Evolutionary conservation across 2,329 filamentous ascomycete species (phyloP), one percentile per base, ranked within the genome.

Genomic region (Hymenoscyphus salicellus): DNA sequence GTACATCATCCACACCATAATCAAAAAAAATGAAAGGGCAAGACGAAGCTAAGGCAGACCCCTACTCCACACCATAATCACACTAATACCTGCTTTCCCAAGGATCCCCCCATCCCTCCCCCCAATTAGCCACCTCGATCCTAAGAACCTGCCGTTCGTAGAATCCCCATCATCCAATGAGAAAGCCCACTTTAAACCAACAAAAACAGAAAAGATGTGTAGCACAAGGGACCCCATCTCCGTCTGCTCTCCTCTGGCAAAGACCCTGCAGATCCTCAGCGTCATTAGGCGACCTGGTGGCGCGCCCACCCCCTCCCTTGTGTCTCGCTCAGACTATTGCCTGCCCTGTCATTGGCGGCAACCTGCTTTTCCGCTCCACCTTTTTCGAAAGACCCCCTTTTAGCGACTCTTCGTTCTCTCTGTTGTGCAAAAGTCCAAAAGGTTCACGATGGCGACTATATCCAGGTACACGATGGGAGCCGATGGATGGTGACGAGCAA

Each of bases 241-340:
- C 55, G 5, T 14, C 14, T n/a, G 7, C 11, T 2, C 23, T 16
- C 26, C 16, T 56, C 23, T 11, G 17, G 56, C n/a, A 20, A 41
- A 38, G 56, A 58, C 56, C 26, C 58, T 60, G 58, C 38, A 17
- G 58, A 60, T 36, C 58, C n/a, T 1, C 2, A 33, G 55, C 55
- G 55, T 56, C 55, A 56, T 33, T 23, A 52, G 46, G 20, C 43
- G n/a, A 49, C 43, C n/a, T 23, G 43, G 46, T 52, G 46, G 46
- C 46, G 46, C n/a, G 41, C 43, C 10, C 43, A 5, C 36, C 14
- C 36, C 14, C 36, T 38, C 36, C 14, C 33, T 36, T 36, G 33
- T 36, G 8, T 36, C 33, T 38, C 36, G 36, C 43, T 49, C 43
- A 23, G 43, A 23, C 43, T 23, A n/a, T 23, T 23, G 23, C 43